Percentiles rank a stretch among this genome's conserved stretches.
phyloP scores from a whole-genome alignment of 2,329 filamentous ascomycete species.

The Trichoderma atrobrunneum region DNA sequence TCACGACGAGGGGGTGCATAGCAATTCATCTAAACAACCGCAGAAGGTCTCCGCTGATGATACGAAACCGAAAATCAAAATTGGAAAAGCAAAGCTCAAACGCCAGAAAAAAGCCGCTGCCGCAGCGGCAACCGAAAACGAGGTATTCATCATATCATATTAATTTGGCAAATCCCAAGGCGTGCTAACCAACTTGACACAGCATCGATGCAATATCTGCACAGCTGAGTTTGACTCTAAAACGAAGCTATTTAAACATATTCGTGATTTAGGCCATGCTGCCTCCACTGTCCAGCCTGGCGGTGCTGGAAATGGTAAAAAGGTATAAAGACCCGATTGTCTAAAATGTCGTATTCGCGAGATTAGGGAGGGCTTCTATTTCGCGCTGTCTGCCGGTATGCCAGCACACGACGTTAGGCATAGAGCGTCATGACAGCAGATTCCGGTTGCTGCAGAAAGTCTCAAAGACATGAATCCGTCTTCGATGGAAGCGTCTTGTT shows the following conservation, averaged over 20 bases:
- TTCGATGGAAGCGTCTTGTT: background rate
- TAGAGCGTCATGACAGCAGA: background rate
- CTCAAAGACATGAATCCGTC: background rate
- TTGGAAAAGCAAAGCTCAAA: slow-evolving; percentile 52
- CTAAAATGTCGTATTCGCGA: background rate
- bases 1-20: background rate
- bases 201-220: slow-evolving; percentile 46
- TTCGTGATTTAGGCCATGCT: slow-evolving; percentile 65
- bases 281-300: slow-evolving; percentile 39
- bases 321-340: slow-evolving; percentile 21
- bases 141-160: slow-evolving; percentile 29
- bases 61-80: slow-evolving; percentile 36
- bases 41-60: slow-evolving; percentile 30
- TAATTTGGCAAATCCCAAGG: background rate
- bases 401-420: background rate
- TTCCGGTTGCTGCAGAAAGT: background rate
- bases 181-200: slow-evolving; percentile 21
- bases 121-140: slow-evolving; percentile 33
- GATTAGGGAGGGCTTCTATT: background rate
- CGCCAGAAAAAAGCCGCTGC: slow-evolving; percentile 47
- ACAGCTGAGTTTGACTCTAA: slow-evolving; percentile 55
- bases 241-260: slow-evolving; percentile 70
- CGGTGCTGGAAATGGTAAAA: slow-evolving; percentile 34
- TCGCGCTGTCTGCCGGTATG: background rate
- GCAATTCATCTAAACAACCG: slow-evolving; percentile 18